Conservation (phyloP, 495 filamentous ascomycete species). For the Penicillium egyptiacum region DNA sequence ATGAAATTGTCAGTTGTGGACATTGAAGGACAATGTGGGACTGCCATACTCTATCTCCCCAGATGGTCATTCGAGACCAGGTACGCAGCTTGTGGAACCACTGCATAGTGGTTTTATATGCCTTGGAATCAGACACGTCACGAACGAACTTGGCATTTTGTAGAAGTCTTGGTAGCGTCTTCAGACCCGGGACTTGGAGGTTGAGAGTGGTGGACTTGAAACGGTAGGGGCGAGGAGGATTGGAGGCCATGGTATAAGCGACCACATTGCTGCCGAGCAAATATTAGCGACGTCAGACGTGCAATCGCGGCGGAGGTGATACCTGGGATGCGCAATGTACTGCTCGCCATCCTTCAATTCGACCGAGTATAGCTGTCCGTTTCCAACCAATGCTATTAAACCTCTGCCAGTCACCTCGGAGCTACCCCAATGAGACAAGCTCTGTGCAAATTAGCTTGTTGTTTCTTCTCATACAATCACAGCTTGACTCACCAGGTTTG, state of each 20-base stretch:
- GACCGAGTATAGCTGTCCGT: conserved; percentile 84
- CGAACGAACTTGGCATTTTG: conserved; percentile 68
- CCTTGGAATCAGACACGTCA: conserved; percentile 63
- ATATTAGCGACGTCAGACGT: conserved; percentile 19
- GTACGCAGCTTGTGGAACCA: conserved; percentile 67
- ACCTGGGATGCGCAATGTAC: conserved; percentile 81
- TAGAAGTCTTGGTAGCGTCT: conserved; percentile 53
- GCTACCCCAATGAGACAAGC: conserved; percentile 86
- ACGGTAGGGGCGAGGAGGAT: conserved; percentile 76
- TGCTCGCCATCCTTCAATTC: conserved; percentile 75
- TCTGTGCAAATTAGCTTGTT: conserved; percentile 54
- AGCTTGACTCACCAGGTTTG: conserved; percentile 56
- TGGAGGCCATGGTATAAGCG: conserved; percentile 76
- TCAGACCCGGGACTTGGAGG: conserved; percentile 71
- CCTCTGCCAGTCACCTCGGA: conserved; percentile 84
- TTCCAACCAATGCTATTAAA: conserved; percentile 77
- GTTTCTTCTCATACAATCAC: background rate
- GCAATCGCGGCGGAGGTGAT: conserved; percentile 9
- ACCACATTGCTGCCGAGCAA: conserved; percentile 66
- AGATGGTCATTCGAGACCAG: conserved; percentile 75
- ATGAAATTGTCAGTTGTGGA: conserved; percentile 7
- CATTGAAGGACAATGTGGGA: background rate
- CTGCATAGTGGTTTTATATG: conserved; percentile 65
- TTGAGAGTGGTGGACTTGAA: conserved; percentile 73
- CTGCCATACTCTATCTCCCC: conserved; percentile 75